These are phyloP conservation scores for Populus davidiana DNA, from an alignment of 345 rosid species.

Conservation along the genomic window DNA sequence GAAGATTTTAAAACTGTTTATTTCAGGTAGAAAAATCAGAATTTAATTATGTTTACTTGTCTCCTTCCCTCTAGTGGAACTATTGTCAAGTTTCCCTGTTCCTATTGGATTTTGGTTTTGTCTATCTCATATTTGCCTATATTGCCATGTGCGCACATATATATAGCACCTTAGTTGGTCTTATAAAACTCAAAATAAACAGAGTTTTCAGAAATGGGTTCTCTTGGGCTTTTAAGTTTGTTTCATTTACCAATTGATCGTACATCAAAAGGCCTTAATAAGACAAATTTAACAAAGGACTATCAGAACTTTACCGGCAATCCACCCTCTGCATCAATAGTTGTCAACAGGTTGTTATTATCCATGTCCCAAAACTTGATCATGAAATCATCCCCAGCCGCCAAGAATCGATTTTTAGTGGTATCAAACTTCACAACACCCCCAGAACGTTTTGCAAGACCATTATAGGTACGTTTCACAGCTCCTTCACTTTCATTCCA, in stretches of 20 bases:
- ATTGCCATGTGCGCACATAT: neutral
- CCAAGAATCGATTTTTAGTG: conserved; percentile 71
- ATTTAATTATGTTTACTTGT: neutral
- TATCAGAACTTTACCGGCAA: conserved; percentile 48
- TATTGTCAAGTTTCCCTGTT: neutral
- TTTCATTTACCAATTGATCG: neutral
- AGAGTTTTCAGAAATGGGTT: neutral
- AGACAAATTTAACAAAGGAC: conserved; percentile 10
- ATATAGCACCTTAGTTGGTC: neutral
- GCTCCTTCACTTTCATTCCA: conserved; percentile 91
- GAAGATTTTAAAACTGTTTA: neutral
- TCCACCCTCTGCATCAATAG: conserved; percentile 78
- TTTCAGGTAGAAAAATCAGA: neutral
- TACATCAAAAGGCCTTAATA: neutral
- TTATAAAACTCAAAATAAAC: neutral
- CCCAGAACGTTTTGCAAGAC: conserved; percentile 65
- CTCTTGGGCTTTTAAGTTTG: neutral
- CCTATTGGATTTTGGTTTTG: neutral
- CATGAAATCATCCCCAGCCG: conserved; percentile 76
- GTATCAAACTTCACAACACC: conserved; percentile 87
- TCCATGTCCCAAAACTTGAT: conserved; percentile 91
- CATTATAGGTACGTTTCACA: conserved; percentile 56
- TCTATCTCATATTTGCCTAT: neutral
- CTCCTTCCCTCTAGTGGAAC: neutral
- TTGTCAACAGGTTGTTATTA: conserved; percentile 47